Evolutionary conservation across 306 rosid genomes (phyloP), one percentile per base, ranked within the genome.

Genomic region (Alnus rubra): DNA sequence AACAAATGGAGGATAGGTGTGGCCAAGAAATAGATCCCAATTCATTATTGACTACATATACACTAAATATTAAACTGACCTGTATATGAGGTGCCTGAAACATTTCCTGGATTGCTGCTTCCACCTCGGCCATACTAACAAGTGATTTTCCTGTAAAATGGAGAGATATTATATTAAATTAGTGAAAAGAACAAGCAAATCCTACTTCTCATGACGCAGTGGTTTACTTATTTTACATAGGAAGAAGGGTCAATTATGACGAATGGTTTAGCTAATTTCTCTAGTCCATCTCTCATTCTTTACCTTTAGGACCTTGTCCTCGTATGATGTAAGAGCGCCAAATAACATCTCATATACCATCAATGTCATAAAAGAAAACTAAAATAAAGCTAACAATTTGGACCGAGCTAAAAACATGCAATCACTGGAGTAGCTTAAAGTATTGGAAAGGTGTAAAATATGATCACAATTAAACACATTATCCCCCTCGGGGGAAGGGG

Each of bases 41-140:
- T 72, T 47, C 48, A 11, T 60, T 49, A 50, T 44, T 11, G 30
- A 10, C 1, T 31, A 19, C 55, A 48, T 42, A 44, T 28, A 37
- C 44, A 72, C 49, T 9, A 77, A 74, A 64, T 72, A 39, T 50
- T 72, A 55, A 74, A 84, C 94, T 82, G 81, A 88, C 98, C 85
- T 94, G 98, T 82, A 94, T 91, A 91, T 94, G 98, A 78, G 98
- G 98, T 73, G 98, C 97, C 87, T 92, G 92, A 83, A 92, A 92
- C 98, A 92, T 95, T 84, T 95, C 97, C 80, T 92, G 97, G 78
- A 92, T 92, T 78, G 98, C 98, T 82, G 90, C 89, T 81, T 92
- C 97, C 54, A 95, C 90, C 50, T 95, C 97, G 52, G 82, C 80
- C 93, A 91, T 91, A 60, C 90, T 84, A 67, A 95, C 94, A 81